Base-by-base conservation (phyloP, 176 grass and related monocot species). In the Ensete ventricosum region DNA sequence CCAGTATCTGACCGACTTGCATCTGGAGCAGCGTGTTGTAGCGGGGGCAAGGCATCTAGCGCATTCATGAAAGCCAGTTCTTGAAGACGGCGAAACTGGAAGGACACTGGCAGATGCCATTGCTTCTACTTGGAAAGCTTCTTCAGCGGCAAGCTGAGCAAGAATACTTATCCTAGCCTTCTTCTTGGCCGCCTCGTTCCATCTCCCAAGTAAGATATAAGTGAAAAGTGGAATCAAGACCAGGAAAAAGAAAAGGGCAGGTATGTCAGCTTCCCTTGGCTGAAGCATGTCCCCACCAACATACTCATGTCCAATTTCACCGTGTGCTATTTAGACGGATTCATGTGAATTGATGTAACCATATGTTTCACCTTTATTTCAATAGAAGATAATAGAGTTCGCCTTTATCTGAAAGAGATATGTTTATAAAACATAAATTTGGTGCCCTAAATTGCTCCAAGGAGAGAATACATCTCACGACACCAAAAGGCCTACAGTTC, bases 1-100 rank as follows among this genome's bases (percentile, higher is more conserved):
- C 95, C 95, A 99, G 73, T 99, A 99, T 93, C 95, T 92, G 81
- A 94, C 95, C 70, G 88, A 89, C 62, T 99, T 99, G 91, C 95
- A 99, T 86, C 91, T 88, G 50, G 95, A 91, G 26, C 95, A 99
- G 52, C 95, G 84, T 78, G 95, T 99, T 67, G 89, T 99, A 34
- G 95, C 91, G 76, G 91, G 95, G 48, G 90, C 81, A 76, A 80
- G 79, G 73, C 95, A 99, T 77, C 79, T 99, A 65, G 95, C 91
- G 68, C 95, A 99, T 79, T 99, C 91, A 24, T 99, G 87, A 79
- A 84, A 91, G 66, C 82, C 83, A 51, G 85, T 67, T 85, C 74
- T 90, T 75, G 88, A 71, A 70, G 82, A 73, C 78, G 84, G 54
- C 2, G n/a, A 80, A 79, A 80, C 34, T 60, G 91, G 86, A 50